Percentiles rank a stretch among this genome's conserved stretches.
Evolutionary conservation across 2,329 filamentous ascomycete genomes (phyloP).

Genomic region (Fusarium napiforme): DNA sequence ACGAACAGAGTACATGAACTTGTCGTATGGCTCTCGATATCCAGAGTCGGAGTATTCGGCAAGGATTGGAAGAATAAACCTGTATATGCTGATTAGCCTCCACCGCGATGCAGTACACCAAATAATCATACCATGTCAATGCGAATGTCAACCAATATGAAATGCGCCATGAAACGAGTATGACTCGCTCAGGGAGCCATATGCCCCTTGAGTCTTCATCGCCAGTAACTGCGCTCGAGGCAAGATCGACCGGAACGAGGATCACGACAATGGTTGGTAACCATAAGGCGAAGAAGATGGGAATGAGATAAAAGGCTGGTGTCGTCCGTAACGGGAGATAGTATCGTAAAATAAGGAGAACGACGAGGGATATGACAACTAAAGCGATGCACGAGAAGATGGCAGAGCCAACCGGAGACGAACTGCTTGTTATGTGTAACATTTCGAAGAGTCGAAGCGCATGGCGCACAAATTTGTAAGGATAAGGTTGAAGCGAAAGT

Average conservation of each 20-base stretch:
- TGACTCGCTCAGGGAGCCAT: slow-evolving; percentile 82
- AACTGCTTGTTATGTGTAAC: slow-evolving; percentile 62
- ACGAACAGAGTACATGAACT: slow-evolving; percentile 85
- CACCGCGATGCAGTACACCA: not conserved
- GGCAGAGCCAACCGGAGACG: slow-evolving; percentile 79
- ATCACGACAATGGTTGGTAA: slow-evolving; percentile 91
- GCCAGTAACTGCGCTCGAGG: slow-evolving; percentile 80
- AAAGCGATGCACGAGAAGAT: slow-evolving; percentile 81
- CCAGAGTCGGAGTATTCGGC: slow-evolving; percentile 96
- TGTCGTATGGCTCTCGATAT: slow-evolving; percentile 85
- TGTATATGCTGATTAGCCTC: slow-evolving; percentile 50
- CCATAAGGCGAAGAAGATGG: slow-evolving; percentile 95
- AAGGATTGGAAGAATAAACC: slow-evolving; percentile 90
- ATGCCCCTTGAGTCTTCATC: slow-evolving; percentile 80
- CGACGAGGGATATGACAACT: slow-evolving; percentile 76
- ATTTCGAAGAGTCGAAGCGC: slow-evolving; percentile 53
- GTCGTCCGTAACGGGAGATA: slow-evolving; percentile 92
- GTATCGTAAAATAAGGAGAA: slow-evolving; percentile 86
- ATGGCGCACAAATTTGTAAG: slow-evolving; percentile 45
- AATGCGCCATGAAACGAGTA: slow-evolving; percentile 92
- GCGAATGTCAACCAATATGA: slow-evolving; percentile 97
- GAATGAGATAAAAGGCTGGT: slow-evolving; percentile 87
- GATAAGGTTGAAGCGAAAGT: slow-evolving; percentile 32
- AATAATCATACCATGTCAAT: slow-evolving; percentile 79
- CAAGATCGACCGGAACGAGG: slow-evolving; percentile 94